Base-by-base conservation (phyloP, 306 rosid species). In the Coriaria nepalensis region DNA sequence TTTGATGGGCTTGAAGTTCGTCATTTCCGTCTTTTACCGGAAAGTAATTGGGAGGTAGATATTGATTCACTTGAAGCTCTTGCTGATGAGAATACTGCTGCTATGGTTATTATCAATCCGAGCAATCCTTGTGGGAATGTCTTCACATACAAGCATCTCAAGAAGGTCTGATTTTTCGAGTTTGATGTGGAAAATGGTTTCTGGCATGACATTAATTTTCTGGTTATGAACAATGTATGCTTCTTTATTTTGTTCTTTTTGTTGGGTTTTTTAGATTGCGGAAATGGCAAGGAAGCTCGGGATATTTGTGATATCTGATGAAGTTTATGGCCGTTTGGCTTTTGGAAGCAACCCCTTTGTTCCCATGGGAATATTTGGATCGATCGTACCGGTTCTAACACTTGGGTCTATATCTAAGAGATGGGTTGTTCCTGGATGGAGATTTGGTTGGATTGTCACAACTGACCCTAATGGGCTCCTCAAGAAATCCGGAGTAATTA, bases 111-210 rank as follows among this genome's bases (percentile, higher is more conserved):
- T 61, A 65, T 78, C 48, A 78, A 71, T 41, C 93, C 93, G 34
- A 57, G 78, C 57, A 82, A 73, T 53, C 93, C 93, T 10, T 72
- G 86, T 50, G 87, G 83, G 40, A 78, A 62, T 58, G 93, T 78
- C 43, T 78, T 59, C 55, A 73, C 75, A 0, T 50, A 59, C 63
- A 76, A 78, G 33, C 86, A 81, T 59, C 55, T 78, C 41, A 59
- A 81, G 62, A 68, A 41, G 78, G 93, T 73, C 54, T 34, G n/a
- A n/a, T n/a, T n/a, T n/a, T n/a, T 39, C 52, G 36, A 56, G 4
- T 6, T 47, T 15, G 14, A 13, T 52, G 37, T 4, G 8, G 11
- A 37, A 41, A 6, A 41, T 41, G 45, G 10, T 41, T 41, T 4
- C 4, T 8, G 44, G n/a, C 2, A 8, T 40, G 44, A 40, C 44